Evolutionary conservation across 2,329 filamentous ascomycete species (phyloP).

Genomic region (Colletotrichum ledebouriae): DNA sequence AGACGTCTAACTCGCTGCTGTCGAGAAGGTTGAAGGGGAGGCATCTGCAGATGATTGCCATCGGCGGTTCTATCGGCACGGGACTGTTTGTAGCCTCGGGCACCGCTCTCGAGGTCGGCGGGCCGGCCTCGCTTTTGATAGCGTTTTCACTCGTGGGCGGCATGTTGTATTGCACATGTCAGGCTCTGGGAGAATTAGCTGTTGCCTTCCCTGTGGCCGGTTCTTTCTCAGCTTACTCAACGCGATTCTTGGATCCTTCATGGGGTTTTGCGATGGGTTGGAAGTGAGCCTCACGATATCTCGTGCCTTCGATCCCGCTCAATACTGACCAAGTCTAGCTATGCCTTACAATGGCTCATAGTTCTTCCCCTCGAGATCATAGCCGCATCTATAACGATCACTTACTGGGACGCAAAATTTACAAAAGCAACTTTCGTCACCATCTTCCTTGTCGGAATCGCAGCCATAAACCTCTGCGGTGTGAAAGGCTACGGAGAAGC

Average conservation of each 20-base stretch:
- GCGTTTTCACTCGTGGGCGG: conserved; percentile 84
- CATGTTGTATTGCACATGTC: conserved; percentile 94
- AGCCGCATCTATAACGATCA: conserved; percentile 85
- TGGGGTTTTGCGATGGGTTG: conserved; percentile 97
- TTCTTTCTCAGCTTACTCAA: conserved; percentile 92
- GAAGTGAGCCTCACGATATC: conserved; percentile 72
- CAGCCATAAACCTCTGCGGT: conserved; percentile 88
- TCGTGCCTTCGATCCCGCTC: background rate
- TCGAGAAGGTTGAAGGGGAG: conserved; percentile 83
- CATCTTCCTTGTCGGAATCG: conserved; percentile 82
- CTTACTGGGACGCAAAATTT: conserved; percentile 79
- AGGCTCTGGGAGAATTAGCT: conserved; percentile 91
- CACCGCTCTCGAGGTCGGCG: conserved; percentile 76
- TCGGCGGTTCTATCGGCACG: conserved; percentile 91
- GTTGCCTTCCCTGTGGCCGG: conserved; percentile 92
- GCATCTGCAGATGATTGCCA: conserved; percentile 98
- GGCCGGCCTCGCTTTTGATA: conserved; percentile 82
- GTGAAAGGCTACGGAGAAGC: conserved; percentile 92
- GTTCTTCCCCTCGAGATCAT: conserved; percentile 89
- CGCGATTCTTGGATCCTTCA: conserved; percentile 90
- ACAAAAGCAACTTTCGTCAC: conserved; percentile 83
- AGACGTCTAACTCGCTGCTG: conserved; percentile 82
- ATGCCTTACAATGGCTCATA: conserved; percentile 89
- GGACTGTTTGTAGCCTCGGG: conserved; percentile 91
- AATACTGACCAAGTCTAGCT: conserved; percentile 60